These are phyloP conservation scores for Hortiboletus campestris DNA, from an alignment of 768 basidiomycete species.

Conservation along the genomic window DNA sequence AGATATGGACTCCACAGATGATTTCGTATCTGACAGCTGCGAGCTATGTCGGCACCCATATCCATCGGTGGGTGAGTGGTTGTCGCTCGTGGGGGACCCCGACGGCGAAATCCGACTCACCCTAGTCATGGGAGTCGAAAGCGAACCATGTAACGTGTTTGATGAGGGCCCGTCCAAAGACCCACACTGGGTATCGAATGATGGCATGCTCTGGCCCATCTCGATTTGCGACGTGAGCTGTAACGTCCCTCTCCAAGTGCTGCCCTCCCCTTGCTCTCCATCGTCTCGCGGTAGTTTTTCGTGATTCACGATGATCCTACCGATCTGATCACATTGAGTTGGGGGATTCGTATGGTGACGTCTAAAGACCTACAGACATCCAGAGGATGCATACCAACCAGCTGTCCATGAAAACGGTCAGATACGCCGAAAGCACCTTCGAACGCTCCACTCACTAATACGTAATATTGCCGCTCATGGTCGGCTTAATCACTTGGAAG, in stretches of 20 bases:
- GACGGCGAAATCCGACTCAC: neutral
- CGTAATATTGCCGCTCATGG: conserved; percentile 16
- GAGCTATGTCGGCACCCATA: too few relatives aligned
- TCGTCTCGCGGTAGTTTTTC: conserved; percentile 3
- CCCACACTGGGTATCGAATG: neutral
- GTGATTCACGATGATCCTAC: conserved; percentile 13
- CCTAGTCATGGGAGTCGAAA: neutral
- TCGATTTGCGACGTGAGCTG: conserved; percentile 22
- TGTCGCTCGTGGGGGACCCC: too few relatives aligned
- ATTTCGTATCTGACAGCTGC: too few relatives aligned
- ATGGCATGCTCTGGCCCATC: conserved; percentile 1
- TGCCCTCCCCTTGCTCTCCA: neutral
- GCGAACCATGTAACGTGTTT: neutral
- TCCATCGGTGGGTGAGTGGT: too few relatives aligned
- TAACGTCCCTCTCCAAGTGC: conserved; percentile 3
- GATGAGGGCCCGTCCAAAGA: neutral
- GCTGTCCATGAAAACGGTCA: conserved; percentile 1
- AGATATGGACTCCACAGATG: too few relatives aligned
- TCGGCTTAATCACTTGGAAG: conserved; percentile 5
- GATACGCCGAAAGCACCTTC: neutral
- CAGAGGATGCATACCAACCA: conserved; percentile 21
- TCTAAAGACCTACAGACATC: conserved; percentile 15
- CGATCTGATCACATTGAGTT: conserved; percentile 8
- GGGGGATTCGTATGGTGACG: neutral
- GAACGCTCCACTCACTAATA: conserved; percentile 15